Conservation (phyloP, 2,329 filamentous ascomycete genomes). For the Moelleriella libera region DNA sequence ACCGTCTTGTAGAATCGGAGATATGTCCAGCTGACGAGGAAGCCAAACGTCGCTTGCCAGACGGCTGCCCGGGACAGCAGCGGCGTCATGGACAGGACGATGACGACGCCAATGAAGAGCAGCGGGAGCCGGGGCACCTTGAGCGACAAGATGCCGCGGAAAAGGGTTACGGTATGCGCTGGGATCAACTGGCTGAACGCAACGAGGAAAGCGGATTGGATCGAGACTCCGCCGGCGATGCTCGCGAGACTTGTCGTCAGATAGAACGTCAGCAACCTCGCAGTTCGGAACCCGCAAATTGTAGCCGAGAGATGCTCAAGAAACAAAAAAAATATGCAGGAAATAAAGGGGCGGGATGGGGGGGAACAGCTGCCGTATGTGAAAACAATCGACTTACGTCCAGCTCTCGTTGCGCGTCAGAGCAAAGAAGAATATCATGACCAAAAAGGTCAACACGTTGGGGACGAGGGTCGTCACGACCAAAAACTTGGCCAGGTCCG, state of each 20-base stretch:
- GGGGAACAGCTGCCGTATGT: too few relatives aligned
- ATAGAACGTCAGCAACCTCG: too few relatives aligned
- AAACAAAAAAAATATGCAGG: too few relatives aligned
- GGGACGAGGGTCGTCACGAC: conserved; percentile 64
- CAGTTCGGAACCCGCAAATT: too few relatives aligned
- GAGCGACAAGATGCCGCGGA: conserved; percentile 76
- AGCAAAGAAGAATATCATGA: conserved; percentile 61
- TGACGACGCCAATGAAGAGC: conserved; percentile 61
- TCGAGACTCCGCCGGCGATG: conserved; percentile 75
- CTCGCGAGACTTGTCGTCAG: conserved; percentile 70
- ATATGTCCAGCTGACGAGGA: conserved; percentile 87
- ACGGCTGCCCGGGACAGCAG: conserved; percentile 57
- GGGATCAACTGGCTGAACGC: conserved; percentile 96
- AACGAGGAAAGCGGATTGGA: conserved; percentile 89
- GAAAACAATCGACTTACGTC: too few relatives aligned
- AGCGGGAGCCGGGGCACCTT: conserved; percentile 63
- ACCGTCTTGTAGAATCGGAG: conserved; percentile 84
- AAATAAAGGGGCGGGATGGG: too few relatives aligned
- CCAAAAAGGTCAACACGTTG: conserved; percentile 59
- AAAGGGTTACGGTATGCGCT: conserved; percentile 90
- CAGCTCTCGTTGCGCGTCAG: conserved; percentile 52
- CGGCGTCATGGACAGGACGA: conserved; percentile 45
- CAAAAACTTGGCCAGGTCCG: conserved; percentile 84
- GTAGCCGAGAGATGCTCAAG: too few relatives aligned
- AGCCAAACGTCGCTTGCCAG: conserved; percentile 66